Percentiles rank a stretch among this genome's conserved stretches.
Conservation (phyloP, 179 eudicot species). For the Vitellaria paradoxa region DNA sequence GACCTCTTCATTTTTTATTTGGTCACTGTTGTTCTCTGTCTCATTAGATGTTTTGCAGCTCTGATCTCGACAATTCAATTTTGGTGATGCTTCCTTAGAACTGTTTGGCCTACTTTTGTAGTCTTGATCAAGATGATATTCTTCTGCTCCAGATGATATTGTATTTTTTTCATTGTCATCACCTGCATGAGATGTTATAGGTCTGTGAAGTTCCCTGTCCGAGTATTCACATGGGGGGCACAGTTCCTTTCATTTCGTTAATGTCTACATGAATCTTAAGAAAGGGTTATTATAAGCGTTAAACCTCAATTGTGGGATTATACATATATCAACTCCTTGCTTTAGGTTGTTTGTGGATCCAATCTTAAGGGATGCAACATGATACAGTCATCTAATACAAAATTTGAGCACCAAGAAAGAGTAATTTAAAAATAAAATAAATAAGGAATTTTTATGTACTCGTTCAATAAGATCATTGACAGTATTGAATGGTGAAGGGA, state of each 20-base stretch:
- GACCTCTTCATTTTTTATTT: slow-evolving; percentile 14
- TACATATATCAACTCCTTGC: neutral
- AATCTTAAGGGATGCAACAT: neutral
- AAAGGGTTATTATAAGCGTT: too few species aligned
- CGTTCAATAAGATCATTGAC: neutral
- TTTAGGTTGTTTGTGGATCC: neutral
- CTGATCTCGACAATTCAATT: slow-evolving; percentile 11
- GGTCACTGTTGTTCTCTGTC: neutral
- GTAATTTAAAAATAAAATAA: neutral
- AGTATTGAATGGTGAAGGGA: neutral
- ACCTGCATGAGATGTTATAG: slow-evolving; percentile 11
- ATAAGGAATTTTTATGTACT: neutral
- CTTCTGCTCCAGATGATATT: slow-evolving; percentile 8
- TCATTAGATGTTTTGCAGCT: neutral
- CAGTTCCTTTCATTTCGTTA: neutral
- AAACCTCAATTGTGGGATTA: too few species aligned
- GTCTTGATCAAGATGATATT: slow-evolving; percentile 4
- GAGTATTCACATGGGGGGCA: neutral
- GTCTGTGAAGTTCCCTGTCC: neutral
- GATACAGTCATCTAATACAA: neutral
- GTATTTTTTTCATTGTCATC: slow-evolving; percentile 1
- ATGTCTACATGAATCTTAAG: too few species aligned
- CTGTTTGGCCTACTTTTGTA: neutral
- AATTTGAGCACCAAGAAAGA: neutral
- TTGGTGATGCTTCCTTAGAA: slow-evolving; percentile 4